Base-by-base conservation (phyloP, 2,329 filamentous ascomycete genomes). In the Periconia sp. region DNA sequence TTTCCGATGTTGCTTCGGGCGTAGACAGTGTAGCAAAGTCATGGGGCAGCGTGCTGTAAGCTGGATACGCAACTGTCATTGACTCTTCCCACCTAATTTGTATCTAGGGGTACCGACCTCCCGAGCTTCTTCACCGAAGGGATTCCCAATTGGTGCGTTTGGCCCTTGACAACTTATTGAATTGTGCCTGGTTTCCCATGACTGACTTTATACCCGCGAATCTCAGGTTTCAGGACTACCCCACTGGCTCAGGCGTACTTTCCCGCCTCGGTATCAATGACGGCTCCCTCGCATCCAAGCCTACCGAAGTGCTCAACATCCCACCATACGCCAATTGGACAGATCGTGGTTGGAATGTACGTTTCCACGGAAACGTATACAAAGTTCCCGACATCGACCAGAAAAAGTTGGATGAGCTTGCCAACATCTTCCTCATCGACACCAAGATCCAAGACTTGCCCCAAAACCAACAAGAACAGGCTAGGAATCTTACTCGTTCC, bases 351-450 rank as follows among this genome's bases (percentile, higher is more conserved):
- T 92, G 90, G 90, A 90, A 86, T 57, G 80, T 92, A 3, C 82
- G 88, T 27, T 84, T 92, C 57, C 89, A 89, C 60, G 90, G 89
- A 61, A 91, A 91, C 64, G 86, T 92, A n/a, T 92, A 87, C 79
- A 92, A 91, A 71, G 82, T 88, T 57, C 89, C 89, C 1, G 83
- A 89, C 54, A 86, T 89, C 33, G 82, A 81, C 1, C 78, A 84
- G 60, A 76, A 78, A 33, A 89, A 84, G 61, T 76, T 92, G 44
- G 82, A 92, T 60, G 79, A 86, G 37, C 77, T 92, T 3, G 87
- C 88, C 53, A 85, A 91, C 59, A 71, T 84, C 31, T 91, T 92
- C 73, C 79, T 92, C 10, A 81, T 91, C 54, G 86, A 81, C 47
- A 85, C 83, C 6, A 79, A 81, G 50, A 81, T 91, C 35, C 71